Evolutionary conservation across 306 rosid species (phyloP).

Genomic region (Cucumis hystrix): DNA sequence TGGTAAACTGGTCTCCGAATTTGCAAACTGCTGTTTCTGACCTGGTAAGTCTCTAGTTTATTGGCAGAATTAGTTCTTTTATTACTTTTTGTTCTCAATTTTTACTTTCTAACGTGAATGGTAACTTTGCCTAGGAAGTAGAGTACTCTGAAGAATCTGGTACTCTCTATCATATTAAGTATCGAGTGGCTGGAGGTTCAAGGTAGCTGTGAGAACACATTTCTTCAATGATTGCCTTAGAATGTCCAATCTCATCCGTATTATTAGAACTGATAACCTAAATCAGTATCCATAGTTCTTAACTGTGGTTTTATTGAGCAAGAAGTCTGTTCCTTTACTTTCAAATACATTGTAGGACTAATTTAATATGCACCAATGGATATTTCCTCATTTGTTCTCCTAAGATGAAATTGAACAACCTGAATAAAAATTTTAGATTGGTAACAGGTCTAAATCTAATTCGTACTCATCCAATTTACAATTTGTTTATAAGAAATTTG

Average conservation of each 20-base stretch:
- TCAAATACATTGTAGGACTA: background rate
- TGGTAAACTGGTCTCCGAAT: constrained; percentile 96
- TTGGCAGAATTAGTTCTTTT: background rate
- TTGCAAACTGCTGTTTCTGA: constrained; percentile 97
- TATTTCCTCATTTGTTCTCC: background rate
- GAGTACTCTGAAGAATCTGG: constrained; percentile 93
- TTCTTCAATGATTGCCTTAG: background rate
- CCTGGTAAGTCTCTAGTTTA: constrained; percentile 34
- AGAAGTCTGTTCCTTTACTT: background rate
- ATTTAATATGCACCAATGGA: background rate
- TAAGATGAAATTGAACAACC: background rate
- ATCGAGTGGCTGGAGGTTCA: constrained; percentile 81
- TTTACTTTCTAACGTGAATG: constrained; percentile 10
- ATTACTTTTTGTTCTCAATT: constrained; percentile 5
- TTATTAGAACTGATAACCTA: background rate
- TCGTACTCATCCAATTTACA: background rate
- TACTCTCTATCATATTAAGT: constrained; percentile 64
- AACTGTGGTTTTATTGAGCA: background rate
- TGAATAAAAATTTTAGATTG: background rate
- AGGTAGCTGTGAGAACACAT: constrained; percentile 26
- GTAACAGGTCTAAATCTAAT: background rate
- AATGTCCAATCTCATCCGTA: background rate
- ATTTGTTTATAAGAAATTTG: background rate
- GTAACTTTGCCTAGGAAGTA: constrained; percentile 59
- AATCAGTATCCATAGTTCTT: background rate